Evolutionary conservation across 148 eudicot genomes (phyloP).

Genomic region (Talinum fruticosum): DNA sequence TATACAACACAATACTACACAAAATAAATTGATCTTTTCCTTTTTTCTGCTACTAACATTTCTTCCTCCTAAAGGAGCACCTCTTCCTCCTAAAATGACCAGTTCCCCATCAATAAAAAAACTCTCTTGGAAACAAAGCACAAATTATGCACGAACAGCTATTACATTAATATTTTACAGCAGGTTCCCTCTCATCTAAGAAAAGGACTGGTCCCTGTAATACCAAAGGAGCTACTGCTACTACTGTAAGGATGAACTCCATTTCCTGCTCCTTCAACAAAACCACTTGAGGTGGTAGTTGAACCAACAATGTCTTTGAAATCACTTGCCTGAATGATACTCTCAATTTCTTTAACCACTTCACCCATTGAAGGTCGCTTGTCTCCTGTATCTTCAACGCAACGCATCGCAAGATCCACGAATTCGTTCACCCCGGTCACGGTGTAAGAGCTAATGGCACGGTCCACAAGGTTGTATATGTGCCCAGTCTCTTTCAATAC

Average conservation of each 20-base stretch:
- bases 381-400: conserved; percentile 52
- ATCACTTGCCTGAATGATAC: conserved; percentile 45
- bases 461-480: conserved; percentile 45
- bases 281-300: conserved; percentile 46
- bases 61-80: too few species aligned
- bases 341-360: conserved; percentile 64
- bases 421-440: conserved; percentile 45
- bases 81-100: too few species aligned
- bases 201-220: conserved; percentile 13
- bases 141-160: neutral
- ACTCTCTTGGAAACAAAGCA: too few species aligned
- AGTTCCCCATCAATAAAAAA: too few species aligned
- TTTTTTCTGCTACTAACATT: too few species aligned
- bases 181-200: conserved; percentile 20
- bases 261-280: conserved; percentile 36
- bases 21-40: too few species aligned
- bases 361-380: conserved; percentile 59
- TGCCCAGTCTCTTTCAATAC: conserved; percentile 37
- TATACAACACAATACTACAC: too few species aligned
- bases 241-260: conserved; percentile 44
- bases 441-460: conserved; percentile 30
- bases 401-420: conserved; percentile 51
- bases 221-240: conserved; percentile 9
- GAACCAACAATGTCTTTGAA: conserved; percentile 44
- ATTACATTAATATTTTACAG: neutral